These are phyloP conservation scores for Fraxinus greggii DNA, from an alignment of 305 asterid genomes.

Conservation along the genomic window DNA sequence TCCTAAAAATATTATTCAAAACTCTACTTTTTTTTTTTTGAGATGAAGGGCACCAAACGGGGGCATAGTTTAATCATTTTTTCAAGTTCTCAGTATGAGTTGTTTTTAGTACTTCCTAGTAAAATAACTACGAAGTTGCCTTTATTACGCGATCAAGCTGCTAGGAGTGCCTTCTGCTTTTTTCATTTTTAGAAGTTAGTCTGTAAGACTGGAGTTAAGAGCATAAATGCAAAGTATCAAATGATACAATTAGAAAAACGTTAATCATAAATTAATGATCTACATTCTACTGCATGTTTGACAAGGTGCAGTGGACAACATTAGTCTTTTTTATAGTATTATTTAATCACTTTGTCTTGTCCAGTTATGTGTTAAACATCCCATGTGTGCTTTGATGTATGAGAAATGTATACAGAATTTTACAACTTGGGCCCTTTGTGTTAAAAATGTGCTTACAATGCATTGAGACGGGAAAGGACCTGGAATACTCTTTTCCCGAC, in stretches of 20 bases:
- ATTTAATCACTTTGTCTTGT: neutral
- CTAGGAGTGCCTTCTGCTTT: neutral
- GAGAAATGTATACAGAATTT: neutral
- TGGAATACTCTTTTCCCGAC: neutral
- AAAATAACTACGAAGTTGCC: neutral
- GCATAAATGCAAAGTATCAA: neutral
- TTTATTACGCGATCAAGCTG: neutral
- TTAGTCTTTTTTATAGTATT: neutral
- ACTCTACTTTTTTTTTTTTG: no score
- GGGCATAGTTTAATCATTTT: neutral
- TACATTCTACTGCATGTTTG: neutral
- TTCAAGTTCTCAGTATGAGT: neutral
- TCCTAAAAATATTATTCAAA: neutral
- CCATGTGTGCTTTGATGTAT: neutral
- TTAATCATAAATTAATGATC: neutral
- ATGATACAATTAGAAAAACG: neutral
- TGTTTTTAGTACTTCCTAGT: neutral
- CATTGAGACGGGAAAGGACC: neutral
- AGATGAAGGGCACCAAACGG: neutral
- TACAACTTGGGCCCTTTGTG: neutral
- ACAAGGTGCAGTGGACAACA: neutral
- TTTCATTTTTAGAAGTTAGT: neutral
- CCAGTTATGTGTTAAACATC: neutral
- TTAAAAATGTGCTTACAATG: neutral
- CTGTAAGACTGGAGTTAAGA: neutral